Base-by-base conservation (phyloP, 2,329 filamentous ascomycete genomes). In the Ceratocystis cubensis region DNA sequence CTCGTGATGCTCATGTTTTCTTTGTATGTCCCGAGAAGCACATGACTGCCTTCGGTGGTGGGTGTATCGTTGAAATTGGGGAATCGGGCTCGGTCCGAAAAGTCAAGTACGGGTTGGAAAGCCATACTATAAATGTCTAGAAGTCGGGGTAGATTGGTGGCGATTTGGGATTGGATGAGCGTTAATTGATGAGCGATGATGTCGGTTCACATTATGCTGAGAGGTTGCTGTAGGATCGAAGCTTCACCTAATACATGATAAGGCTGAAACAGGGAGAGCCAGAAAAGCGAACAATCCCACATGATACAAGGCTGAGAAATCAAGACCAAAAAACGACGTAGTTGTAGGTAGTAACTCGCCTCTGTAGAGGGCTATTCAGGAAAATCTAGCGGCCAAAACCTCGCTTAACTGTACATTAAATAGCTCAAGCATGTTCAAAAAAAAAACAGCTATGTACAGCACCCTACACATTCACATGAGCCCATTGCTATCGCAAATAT, bases 1-100 rank as follows among this genome's bases (percentile, higher is more conserved):
- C 80, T 77, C 22, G 75, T 80, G 69, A 81, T 79, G 50, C 79
- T 78, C 72, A 77, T 78, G 72, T 80, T 75, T 69, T 80, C 75
- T 68, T 77, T 77, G 66, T 80, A 73, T 66, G 80, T 75, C 48
- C 76, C 78, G 13, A 81, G 73, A 63, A 70, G 59, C 63, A 48
- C 59, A 62, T 66, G 53, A 61, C 61, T n/a, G 25, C 62, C 46
- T 37, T 65, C 62, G 41, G 66, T 41, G 3, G 65, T 66, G 33
- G 75, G 75, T 61, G 75, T 70, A 65, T 70, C 67, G 66, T 63
- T 45, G 63, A 77, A 77, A 15, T 73, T 69, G 10, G 76, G 76
- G 71, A 77, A 78, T 66, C 70, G 66, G 3, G 67, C 33, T 4
- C 69, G 69, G 72, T 75, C 70, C 61, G 70, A 70, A 66, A 77